Conservation (phyloP, 371 early-diverging fungal genomes). For the Neoconidiobolus thromboides region DNA sequence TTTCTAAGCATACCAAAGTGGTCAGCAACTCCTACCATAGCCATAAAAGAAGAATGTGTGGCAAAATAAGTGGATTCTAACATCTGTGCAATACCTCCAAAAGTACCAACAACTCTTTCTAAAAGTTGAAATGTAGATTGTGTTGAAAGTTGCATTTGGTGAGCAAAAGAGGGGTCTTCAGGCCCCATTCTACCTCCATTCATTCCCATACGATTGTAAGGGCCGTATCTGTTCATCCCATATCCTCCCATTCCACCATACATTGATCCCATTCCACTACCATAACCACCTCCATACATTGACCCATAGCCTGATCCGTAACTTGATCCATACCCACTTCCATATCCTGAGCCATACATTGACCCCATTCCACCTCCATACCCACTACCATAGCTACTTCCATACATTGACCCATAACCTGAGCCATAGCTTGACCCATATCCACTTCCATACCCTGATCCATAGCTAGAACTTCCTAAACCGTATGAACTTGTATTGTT, state of each 20-base stretch:
- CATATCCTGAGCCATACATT: background rate
- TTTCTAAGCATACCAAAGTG: conserved; percentile 72
- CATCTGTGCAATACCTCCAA: conserved; percentile 94
- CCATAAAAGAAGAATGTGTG: conserved; percentile 92
- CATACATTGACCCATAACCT: conserved; percentile 12
- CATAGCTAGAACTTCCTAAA: background rate
- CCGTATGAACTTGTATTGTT: background rate
- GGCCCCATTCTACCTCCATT: conserved; percentile 14
- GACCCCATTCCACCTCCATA: conserved; percentile 6
- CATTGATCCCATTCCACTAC: conserved; percentile 15
- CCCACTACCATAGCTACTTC: conserved; percentile 11
- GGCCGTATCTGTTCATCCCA: conserved; percentile 8
- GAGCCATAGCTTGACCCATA: background rate
- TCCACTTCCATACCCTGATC: background rate
- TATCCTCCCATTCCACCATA: conserved; percentile 11
- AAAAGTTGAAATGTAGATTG: conserved; percentile 77
- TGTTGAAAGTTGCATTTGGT: conserved; percentile 66
- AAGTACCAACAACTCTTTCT: conserved; percentile 78
- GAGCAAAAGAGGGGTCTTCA: conserved; percentile 35
- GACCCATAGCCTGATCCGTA: conserved; percentile 8
- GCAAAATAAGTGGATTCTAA: conserved; percentile 91
- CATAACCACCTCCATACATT: conserved; percentile 12
- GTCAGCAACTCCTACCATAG: conserved; percentile 90
- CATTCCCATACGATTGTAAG: conserved; percentile 16
- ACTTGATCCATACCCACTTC: conserved; percentile 1